phyloP scores from a whole-genome alignment of 192 early-diverging fungal genomes.

The Backusella sp. region DNA sequence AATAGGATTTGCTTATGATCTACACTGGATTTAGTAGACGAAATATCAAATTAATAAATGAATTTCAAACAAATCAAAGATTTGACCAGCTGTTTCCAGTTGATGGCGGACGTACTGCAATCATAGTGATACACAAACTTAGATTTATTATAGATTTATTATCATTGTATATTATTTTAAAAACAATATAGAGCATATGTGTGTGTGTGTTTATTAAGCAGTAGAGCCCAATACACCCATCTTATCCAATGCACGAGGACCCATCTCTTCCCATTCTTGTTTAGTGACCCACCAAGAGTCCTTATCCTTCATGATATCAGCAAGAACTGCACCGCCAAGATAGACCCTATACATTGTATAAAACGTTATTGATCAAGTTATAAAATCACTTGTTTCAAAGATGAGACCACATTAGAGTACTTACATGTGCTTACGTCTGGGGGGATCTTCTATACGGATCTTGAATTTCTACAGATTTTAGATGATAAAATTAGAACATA shows the following conservation, averaged over 20 bases:
- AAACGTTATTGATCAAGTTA: background rate
- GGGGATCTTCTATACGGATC: conserved; percentile 96
- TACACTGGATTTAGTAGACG: too few species aligned
- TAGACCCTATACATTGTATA: conserved; percentile 61
- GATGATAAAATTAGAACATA: background rate
- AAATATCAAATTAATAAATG: too few species aligned
- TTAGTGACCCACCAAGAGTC: conserved; percentile 91
- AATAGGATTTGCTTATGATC: too few species aligned
- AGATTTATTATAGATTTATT: background rate
- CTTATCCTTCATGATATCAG: conserved; percentile 92
- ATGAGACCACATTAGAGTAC: background rate
- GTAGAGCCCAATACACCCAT: conserved; percentile 38
- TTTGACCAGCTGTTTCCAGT: too few species aligned
- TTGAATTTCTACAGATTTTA: conserved; percentile 81
- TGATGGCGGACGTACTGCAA: background rate
- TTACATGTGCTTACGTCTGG: conserved; percentile 92
- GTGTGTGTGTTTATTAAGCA: conserved; percentile 4
- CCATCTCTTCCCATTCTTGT: conserved; percentile 92
- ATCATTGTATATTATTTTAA: background rate
- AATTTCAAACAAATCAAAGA: too few species aligned
- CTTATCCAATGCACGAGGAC: conserved; percentile 70
- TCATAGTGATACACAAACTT: conserved; percentile 4
- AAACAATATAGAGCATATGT: background rate
- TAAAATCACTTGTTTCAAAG: background rate
- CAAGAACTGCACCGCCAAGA: conserved; percentile 95